These are phyloP conservation scores for Pestalotiopsis sp. DNA, from an alignment of 2,329 filamentous ascomycete genomes.

Conservation along the genomic window DNA sequence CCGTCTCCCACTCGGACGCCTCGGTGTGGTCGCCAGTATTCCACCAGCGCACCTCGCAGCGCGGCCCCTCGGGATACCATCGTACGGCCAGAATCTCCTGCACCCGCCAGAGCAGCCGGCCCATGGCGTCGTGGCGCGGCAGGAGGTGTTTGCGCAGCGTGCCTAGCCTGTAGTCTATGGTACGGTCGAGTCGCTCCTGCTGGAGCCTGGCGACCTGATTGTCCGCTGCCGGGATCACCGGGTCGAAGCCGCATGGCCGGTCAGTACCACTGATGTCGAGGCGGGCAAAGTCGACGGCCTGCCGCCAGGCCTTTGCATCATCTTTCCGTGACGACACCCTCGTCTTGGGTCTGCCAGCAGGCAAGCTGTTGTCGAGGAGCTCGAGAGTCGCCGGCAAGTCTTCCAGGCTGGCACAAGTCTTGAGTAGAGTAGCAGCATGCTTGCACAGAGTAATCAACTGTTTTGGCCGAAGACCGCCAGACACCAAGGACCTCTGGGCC, in stretches of 20 bases:
- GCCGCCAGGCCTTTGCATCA: neutral
- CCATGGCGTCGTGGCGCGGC: neutral
- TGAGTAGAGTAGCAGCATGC: neutral
- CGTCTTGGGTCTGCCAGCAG: neutral
- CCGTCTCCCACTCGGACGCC: neutral
- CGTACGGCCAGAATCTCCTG: neutral
- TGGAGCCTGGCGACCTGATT: neutral
- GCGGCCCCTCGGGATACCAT: neutral
- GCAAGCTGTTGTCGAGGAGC: neutral
- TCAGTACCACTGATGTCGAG: slow-evolving; percentile 2
- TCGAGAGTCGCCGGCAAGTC: neutral
- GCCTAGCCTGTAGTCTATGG: neutral
- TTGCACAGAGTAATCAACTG: neutral
- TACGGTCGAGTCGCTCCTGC: neutral
- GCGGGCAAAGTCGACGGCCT: neutral
- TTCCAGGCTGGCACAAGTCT: neutral
- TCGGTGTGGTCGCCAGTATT: neutral
- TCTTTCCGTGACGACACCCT: neutral
- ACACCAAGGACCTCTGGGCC: neutral
- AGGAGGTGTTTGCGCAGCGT: neutral
- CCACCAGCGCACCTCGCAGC: slow-evolving; percentile 2
- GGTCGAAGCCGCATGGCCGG: neutral
- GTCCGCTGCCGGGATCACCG: neutral
- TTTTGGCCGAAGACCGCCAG: neutral
- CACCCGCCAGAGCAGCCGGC: slow-evolving; percentile 1